Evolutionary conservation across 2,329 filamentous ascomycete genomes (phyloP).

Genomic region (Fusarium mexicanum): DNA sequence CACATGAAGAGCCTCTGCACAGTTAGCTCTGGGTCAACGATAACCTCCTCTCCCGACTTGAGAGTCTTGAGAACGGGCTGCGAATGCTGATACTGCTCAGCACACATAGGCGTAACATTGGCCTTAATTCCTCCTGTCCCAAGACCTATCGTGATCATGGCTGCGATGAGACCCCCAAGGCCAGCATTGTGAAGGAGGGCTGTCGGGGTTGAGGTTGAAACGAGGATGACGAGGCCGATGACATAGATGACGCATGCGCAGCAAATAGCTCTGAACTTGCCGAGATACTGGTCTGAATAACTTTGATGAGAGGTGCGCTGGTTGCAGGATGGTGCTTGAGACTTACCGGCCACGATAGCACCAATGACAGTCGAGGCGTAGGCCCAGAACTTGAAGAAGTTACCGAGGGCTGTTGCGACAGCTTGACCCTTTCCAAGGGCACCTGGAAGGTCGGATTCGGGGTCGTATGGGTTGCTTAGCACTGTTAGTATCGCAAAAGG

Average conservation of each 20-base stretch:
- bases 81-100: constrained; percentile 2
- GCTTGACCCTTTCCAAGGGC: not conserved
- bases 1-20: constrained; percentile 8
- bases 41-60: not conserved
- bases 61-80: not conserved
- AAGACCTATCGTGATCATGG: not conserved
- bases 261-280: not conserved
- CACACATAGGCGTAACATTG: not conserved
- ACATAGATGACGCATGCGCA: not conserved
- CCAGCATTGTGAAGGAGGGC: not conserved
- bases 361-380: constrained; percentile 2
- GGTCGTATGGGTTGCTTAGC: not conserved
- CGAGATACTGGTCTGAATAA: not conserved
- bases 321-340: fast-evolving
- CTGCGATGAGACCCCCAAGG: not conserved
- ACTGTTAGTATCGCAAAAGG: not conserved
- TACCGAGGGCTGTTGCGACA: not conserved
- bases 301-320: fast-evolving
- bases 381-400: constrained; percentile 15
- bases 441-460: not conserved
- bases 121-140: not conserved
- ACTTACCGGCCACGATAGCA: not conserved
- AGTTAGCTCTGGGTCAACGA: not conserved
- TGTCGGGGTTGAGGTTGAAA: not conserved
- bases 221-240: not conserved